Conservation (phyloP, 768 basidiomycete genomes). For the Leccinum subgranulosum region DNA sequence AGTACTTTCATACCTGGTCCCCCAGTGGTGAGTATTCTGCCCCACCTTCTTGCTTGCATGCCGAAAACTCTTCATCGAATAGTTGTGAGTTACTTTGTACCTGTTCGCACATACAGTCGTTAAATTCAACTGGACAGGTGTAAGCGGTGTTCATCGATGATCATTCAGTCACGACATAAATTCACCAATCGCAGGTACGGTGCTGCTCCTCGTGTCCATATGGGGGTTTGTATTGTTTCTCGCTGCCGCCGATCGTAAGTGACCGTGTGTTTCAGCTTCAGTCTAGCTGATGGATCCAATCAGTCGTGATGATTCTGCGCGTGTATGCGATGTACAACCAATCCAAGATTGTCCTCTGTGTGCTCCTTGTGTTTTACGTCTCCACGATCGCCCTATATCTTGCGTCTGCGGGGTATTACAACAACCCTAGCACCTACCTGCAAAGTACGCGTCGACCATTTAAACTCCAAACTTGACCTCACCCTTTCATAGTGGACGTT, state of each 20-base stretch:
- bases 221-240: constrained; percentile 13
- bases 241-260: constrained; percentile 20
- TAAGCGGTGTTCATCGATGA: background rate
- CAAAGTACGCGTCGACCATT: constrained; percentile 1
- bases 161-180: background rate
- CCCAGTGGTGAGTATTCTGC: background rate
- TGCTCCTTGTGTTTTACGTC: constrained; percentile 13
- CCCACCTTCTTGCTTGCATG: background rate
- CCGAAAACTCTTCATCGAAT: background rate
- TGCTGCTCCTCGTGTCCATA: background rate
- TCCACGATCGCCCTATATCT: constrained; percentile 1
- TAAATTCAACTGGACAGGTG: constrained; percentile 10
- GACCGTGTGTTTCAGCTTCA: background rate
- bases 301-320: constrained; percentile 25
- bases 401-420: background rate
- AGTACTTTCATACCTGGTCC: constrained; percentile 19
- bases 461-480: background rate
- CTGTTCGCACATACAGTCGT: background rate
- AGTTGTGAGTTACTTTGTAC: constrained; percentile 12
- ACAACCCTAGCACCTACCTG: constrained; percentile 9
- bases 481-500: constrained; percentile 7
- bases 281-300: background rate
- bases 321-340: constrained; percentile 24
- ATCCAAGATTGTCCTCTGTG: constrained; percentile 11
- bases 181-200: constrained; percentile 7